A percentile compares a stretch with the other conserved stretches of the same genome.
Evolutionary conservation across 2,329 filamentous ascomycete species (phyloP).

Genomic region (Aplosporella prunicola): DNA sequence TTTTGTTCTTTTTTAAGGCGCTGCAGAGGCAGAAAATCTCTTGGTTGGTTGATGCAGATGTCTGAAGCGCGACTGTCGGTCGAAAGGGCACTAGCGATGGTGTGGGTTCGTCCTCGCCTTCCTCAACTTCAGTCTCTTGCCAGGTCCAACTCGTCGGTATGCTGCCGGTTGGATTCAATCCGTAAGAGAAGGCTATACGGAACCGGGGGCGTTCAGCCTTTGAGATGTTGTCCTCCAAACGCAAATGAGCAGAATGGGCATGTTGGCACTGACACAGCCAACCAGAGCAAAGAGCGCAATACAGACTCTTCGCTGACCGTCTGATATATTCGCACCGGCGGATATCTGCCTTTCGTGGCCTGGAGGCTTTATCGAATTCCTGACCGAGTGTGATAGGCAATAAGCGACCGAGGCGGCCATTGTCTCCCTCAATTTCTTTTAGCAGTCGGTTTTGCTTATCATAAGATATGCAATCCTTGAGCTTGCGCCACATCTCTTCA

Average conservation of each 20-base stretch:
- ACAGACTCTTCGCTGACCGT: constrained; percentile 1
- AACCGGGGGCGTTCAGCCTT: constrained; percentile 1
- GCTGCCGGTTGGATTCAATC: not conserved
- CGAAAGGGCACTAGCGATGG: no score
- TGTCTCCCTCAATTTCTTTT: not conserved
- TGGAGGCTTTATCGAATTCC: constrained; percentile 1
- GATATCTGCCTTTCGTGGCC: not conserved
- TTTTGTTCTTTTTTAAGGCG: no score
- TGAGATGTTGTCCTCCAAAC: not conserved
- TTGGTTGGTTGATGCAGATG: no score
- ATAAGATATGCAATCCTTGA: not conserved
- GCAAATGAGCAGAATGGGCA: not conserved
- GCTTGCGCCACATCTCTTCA: not conserved
- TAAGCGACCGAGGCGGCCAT: constrained; percentile 1
- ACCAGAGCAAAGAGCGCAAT: constrained; percentile 6
- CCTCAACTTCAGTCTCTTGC: not conserved
- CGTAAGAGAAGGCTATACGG: constrained; percentile 1
- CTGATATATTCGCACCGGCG: not conserved
- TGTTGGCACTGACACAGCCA: constrained; percentile 1
- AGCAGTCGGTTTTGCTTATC: not conserved
- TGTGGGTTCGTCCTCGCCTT: constrained; percentile 1
- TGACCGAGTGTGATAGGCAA: not conserved
- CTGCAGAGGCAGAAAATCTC: no score
- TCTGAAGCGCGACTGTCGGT: no score
- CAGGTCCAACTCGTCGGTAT: no score